phyloP scores from a whole-genome alignment of 495 filamentous ascomycete genomes.

The Aspergillus conjunctus region DNA sequence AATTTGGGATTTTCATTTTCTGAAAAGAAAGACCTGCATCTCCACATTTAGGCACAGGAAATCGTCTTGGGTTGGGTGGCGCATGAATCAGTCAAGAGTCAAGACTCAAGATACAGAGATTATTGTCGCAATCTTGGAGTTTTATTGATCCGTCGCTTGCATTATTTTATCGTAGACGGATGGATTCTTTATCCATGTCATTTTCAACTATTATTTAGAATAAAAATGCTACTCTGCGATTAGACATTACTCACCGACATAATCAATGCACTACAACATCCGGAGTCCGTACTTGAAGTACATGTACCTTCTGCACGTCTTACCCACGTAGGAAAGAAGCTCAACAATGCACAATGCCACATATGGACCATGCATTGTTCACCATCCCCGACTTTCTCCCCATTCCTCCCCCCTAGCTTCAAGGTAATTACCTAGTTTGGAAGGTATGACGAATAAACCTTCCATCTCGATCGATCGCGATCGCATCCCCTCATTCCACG shows the following conservation, averaged over 20 bases:
- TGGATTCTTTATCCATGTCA: too few relatives aligned
- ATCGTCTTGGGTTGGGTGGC: too few relatives aligned
- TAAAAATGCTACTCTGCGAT: too few relatives aligned
- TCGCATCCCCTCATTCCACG: conserved; percentile 13
- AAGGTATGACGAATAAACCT: too few relatives aligned
- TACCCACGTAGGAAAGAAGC: conserved; percentile 1
- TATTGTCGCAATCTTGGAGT: neutral
- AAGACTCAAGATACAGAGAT: too few relatives aligned
- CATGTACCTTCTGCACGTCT: neutral
- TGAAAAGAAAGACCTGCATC: neutral
- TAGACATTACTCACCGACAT: too few relatives aligned
- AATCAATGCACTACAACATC: too few relatives aligned
- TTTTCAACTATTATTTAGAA: too few relatives aligned
- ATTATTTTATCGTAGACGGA: too few relatives aligned
- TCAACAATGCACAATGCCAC: neutral
- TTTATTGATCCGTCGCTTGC: neutral
- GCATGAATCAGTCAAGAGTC: too few relatives aligned
- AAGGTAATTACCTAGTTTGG: neutral
- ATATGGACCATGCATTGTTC: conserved; percentile 1
- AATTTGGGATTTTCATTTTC: neutral
- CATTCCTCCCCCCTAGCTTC: neutral
- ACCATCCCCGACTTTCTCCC: conserved; percentile 4
- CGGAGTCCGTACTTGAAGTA: neutral
- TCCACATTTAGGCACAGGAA: too few relatives aligned
- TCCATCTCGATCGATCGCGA: conserved; percentile 11